These are phyloP conservation scores for Hordeum pubiflorum DNA, from an alignment of 202 grass and related monocot species.

Conservation along the genomic window DNA sequence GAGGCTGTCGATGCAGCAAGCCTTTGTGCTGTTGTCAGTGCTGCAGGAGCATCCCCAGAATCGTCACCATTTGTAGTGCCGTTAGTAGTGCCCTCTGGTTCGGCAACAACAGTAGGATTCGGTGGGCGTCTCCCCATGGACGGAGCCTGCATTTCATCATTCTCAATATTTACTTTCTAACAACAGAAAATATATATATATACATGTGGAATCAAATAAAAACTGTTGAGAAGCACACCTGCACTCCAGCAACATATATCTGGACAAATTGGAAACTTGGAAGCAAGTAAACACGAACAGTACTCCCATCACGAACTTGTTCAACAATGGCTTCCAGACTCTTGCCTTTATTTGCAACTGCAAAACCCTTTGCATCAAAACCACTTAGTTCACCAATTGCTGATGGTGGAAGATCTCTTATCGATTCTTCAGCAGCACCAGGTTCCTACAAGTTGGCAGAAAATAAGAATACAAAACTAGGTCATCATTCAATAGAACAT, in stretches of 20 bases:
- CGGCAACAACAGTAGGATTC: constrained; percentile 34
- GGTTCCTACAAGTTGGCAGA: constrained; percentile 43
- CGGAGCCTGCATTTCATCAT: constrained; percentile 48
- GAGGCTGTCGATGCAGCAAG: constrained; percentile 54
- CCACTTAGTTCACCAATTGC: constrained; percentile 85
- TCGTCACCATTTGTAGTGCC: constrained; percentile 52
- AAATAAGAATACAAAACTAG: neutral
- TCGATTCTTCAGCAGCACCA: constrained; percentile 67
- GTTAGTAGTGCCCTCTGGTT: constrained; percentile 35
- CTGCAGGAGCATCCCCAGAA: constrained; percentile 39
- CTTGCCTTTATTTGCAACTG: constrained; percentile 76
- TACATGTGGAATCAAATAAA: neutral
- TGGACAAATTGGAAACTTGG: constrained; percentile 91
- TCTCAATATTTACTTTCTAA: constrained; percentile 14
- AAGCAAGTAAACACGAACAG: constrained; percentile 82
- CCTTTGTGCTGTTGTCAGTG: constrained; percentile 84
- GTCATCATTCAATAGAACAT: constrained; percentile 4
- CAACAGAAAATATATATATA: neutral
- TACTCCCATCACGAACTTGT: constrained; percentile 93
- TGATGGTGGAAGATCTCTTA: constrained; percentile 92
- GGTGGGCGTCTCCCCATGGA: constrained; percentile 83
- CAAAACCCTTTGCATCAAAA: constrained; percentile 84
- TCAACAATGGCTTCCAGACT: constrained; percentile 87
- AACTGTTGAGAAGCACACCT: constrained; percentile 38
- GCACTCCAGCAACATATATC: constrained; percentile 91